Evolutionary conservation across 2,329 filamentous ascomycete species (phyloP), one percentile per base, ranked within the genome.

Genomic region (Tolypocladium paradoxum): DNA sequence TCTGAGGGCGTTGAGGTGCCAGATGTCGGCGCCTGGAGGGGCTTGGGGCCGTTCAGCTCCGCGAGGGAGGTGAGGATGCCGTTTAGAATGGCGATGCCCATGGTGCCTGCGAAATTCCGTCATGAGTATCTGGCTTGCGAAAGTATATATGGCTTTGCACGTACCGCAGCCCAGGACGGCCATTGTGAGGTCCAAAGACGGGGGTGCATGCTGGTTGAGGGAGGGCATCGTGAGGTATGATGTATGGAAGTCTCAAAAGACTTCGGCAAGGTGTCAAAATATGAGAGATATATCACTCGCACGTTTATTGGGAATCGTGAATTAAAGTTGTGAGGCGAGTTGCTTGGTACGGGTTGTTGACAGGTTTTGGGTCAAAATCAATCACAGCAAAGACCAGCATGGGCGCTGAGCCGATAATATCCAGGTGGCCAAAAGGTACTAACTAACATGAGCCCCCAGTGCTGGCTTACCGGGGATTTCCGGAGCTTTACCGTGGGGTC

Each of bases 81-180:
- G 52, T 81, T 84, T 54, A 95, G 80, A 60, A 95, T 91, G 54
- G 88, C 88, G 56, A 88, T 88, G 55, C 90, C 90, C 82, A 95
- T 88, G 51, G 84, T 91, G 59, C 88, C 87, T 90, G 61, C 51
- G 37, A 45, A 22, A 27, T 4, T 6, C 7, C 18, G 34, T 5
- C 18, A 37, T 33, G 31, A 37, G 24, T 16, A 20, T 22, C 14
- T 20, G 3, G 4, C 20, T 6, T 12, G 24, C 34, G 11, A 34
- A 7, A 33, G 18, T 16, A 9, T 31, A 4, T 3, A 4, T 24
- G 50, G 40, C 54, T 59, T 50, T 59, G 57, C 40, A 73, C 81
- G 65, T 78, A 87, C 88, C 89, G 69, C 88, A 93, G 62, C 90
- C 90, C 54, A 95, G 77, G 57, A 93, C 82, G 56, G 88, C 82